phyloP scores from a whole-genome alignment of 1,284 basidiomycete species.

The Puccinia novopanici region DNA sequence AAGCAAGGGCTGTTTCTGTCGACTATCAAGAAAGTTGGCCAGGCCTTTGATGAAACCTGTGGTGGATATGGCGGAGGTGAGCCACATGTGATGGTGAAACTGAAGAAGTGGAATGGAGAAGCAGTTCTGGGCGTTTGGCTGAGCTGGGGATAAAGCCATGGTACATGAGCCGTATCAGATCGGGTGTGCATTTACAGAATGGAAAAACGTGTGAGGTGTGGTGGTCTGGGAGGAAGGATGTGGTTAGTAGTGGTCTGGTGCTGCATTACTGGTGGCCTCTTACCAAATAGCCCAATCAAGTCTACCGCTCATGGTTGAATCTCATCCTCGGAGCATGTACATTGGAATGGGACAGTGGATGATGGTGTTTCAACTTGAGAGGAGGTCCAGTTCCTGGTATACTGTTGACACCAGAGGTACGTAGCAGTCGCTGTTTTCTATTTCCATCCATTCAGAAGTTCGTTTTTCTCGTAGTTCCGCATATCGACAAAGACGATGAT shows the following conservation, averaged over 20 bases:
- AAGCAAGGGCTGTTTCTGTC: background rate
- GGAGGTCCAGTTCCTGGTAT: background rate
- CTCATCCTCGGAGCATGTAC: background rate
- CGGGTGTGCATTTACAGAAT: conserved; percentile 26
- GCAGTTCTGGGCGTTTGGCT: background rate
- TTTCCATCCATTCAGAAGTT: background rate
- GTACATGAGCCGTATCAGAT: background rate
- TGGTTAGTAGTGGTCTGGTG: background rate
- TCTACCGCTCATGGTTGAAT: background rate
- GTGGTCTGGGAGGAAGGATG: background rate
- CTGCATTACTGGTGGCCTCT: background rate
- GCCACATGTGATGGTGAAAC: conserved; percentile 29
- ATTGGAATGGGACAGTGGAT: background rate
- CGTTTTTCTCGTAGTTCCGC: background rate
- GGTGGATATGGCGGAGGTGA: background rate
- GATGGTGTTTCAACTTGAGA: background rate
- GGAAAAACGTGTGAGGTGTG: too few species aligned
- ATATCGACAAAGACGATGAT: background rate
- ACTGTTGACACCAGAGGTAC: background rate
- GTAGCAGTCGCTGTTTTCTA: background rate
- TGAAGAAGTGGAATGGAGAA: conserved; percentile 29
- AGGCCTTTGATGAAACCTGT: background rate
- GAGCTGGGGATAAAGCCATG: conserved; percentile 18
- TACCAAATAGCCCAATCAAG: background rate
- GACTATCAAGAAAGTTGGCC: background rate